Evolutionary conservation across 108 stramenopile genomes (phyloP), one percentile per base, ranked within the genome.

Genomic region (Discostella pseudostelligera): DNA sequence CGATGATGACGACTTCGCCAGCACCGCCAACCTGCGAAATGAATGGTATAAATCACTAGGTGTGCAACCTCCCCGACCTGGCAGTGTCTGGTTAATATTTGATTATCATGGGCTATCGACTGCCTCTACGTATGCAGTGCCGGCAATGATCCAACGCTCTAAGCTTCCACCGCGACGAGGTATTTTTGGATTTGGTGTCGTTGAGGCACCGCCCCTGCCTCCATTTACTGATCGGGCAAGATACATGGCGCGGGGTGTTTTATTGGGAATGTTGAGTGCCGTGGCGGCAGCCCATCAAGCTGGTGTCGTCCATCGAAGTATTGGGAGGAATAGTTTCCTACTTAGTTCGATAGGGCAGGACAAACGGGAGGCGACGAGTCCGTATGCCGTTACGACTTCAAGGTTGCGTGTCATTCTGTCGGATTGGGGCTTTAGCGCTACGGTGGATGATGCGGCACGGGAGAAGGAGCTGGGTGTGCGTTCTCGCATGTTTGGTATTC

Each of bases 91-190:
- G 87, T 35, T 94, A 0, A 83, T 91, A 4, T 94, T 81, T 53
- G 93, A 90, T 54, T 94, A 90, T 63, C 83, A 79, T 8, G 93
- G 93, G 9, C 55, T 87, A 26, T 62, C 70, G 25, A 87, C 88
- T 1, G 44, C 84, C 4, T 50, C 81, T 12, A 54, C 80, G 5
- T 89, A 88, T 60, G 59, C 81, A 0, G 56, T 59, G 13, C 83
- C 92, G 28, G 42, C 82, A 0, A 22, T 67, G 12, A 56, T 78
- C 1, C 71, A 83, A 48, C 53, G 79, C 25, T 58, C 70, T 0
- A 77, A 70, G 25, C 26, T 87, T 16, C 92, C 92, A 0, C 86
- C 84, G 3, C 76, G 80, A 39, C 74, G 84, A 11, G 81, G 72
- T 14, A 66, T 87, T 14, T 90, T 89, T 74, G 90, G 90, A 1